Conservation (phyloP, 2,329 filamentous ascomycete species). For the Stachybotrys chlorohalonatus region DNA sequence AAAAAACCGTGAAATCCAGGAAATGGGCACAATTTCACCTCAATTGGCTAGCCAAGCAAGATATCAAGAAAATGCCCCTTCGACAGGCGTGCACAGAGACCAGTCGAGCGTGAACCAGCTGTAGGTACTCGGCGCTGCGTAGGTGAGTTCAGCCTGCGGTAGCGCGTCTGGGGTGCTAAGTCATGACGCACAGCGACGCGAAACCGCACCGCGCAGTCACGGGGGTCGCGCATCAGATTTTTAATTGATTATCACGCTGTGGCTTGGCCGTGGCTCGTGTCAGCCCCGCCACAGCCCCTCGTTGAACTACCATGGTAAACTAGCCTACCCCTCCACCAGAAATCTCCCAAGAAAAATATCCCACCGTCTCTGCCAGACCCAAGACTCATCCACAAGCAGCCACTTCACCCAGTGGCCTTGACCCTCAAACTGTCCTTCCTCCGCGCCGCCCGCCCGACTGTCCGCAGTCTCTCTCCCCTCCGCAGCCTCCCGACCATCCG, state of each 20-base stretch:
- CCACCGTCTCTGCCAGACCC: conserved; percentile 4
- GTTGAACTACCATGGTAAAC: neutral
- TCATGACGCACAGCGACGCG: conserved; percentile 22
- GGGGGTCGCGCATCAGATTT: conserved; percentile 10
- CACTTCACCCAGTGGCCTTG: neutral
- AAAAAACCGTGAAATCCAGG: neutral
- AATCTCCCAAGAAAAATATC: conserved; percentile 2
- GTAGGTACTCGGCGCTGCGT: neutral
- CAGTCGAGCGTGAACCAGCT: neutral
- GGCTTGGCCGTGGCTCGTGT: neutral
- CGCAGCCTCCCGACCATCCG: conserved; percentile 8
- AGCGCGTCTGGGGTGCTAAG: conserved; percentile 3
- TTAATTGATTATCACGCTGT: neutral
- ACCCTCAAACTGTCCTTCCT: conserved; percentile 36
- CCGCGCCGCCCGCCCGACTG: conserved; percentile 21
- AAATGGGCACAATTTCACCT: neutral
- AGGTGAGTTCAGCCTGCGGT: neutral
- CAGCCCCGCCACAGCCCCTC: neutral
- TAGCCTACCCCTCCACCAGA: neutral
- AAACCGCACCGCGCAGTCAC: conserved; percentile 26
- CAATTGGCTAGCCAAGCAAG: neutral
- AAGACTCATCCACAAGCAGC: neutral
- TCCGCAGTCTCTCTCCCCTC: conserved; percentile 26
- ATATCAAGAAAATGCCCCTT: neutral
- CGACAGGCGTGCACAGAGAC: neutral